Conservation (phyloP, 768 basidiomycete genomes). For the Leucocoprinus leucothites region DNA sequence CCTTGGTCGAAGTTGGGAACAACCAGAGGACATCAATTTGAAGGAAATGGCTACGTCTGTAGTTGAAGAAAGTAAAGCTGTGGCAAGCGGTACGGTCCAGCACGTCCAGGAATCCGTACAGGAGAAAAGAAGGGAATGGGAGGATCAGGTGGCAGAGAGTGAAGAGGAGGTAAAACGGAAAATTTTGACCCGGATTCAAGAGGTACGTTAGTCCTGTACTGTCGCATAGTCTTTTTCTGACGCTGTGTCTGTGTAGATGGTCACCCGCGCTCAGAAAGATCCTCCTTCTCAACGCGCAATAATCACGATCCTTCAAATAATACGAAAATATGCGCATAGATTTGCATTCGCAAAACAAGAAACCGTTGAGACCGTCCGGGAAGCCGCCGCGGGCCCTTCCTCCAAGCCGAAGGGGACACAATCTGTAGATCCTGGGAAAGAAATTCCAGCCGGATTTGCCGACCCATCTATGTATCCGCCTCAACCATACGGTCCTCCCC, state of each 20-base stretch:
- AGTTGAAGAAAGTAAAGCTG: background rate
- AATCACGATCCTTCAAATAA: slow-evolving; percentile 25
- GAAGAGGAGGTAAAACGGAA: slow-evolving; percentile 20
- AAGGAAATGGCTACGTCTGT: background rate
- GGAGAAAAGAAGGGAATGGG: slow-evolving; percentile 19
- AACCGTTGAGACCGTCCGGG: slow-evolving; percentile 12
- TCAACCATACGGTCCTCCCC: slow-evolving; percentile 12
- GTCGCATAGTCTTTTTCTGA: background rate
- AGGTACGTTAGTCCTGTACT: slow-evolving; percentile 19
- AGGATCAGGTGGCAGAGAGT: slow-evolving; percentile 18
- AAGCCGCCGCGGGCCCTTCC: slow-evolving; percentile 8
- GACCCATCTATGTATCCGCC: slow-evolving; percentile 19
- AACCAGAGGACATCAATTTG: background rate
- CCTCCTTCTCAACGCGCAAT: slow-evolving; percentile 29
- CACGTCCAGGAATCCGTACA: background rate
- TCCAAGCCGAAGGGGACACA: slow-evolving; percentile 6
- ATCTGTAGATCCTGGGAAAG: background rate
- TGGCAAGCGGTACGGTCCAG: background rate
- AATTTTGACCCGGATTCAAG: slow-evolving; percentile 26
- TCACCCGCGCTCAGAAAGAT: slow-evolving; percentile 29
- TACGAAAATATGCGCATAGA: slow-evolving; percentile 30
- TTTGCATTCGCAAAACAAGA: slow-evolving; percentile 16
- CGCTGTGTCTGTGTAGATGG: slow-evolving; percentile 17
- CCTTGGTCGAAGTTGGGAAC: slow-evolving; percentile 17
- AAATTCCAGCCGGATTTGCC: slow-evolving; percentile 1